A percentile compares a stretch with the other conserved stretches of the same genome.
These are phyloP conservation scores for Ensete glaucum DNA, from an alignment of 176 grass and related monocot genomes.

Conservation along the genomic window DNA sequence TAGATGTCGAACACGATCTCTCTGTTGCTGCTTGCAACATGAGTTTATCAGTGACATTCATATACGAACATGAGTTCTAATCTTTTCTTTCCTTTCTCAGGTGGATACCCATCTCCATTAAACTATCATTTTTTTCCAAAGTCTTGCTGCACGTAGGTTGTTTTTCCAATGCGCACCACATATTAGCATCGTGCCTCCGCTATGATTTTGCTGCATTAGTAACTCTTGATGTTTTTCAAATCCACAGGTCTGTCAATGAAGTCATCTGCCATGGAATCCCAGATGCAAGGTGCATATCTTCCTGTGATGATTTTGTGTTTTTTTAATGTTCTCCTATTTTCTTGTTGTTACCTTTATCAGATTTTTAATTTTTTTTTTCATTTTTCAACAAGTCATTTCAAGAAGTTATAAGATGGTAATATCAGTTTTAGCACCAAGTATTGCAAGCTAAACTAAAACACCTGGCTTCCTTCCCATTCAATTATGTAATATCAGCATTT, in stretches of 20 bases:
- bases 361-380: too few species aligned
- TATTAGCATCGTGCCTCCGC: background rate
- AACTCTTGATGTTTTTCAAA: conserved; percentile 15
- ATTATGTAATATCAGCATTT: background rate
- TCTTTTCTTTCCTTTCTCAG: conserved; percentile 37
- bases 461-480: background rate
- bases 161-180: conserved; percentile 30
- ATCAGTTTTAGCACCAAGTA: background rate
- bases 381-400: too few species aligned
- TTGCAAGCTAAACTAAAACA: background rate
- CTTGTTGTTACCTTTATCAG: background rate
- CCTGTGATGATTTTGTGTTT: background rate
- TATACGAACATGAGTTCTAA: conserved; percentile 3
- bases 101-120: conserved; percentile 89
- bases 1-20: background rate
- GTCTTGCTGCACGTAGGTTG: conserved; percentile 98
- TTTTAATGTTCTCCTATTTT: background rate
- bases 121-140: conserved; percentile 99
- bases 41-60: background rate
- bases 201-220: conserved; percentile 6
- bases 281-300: conserved; percentile 62
- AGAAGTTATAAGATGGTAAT: background rate
- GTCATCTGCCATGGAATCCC: conserved; percentile 98
- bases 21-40: background rate
- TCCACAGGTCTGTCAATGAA: conserved; percentile 94